Evolutionary conservation across 2,329 filamentous ascomycete genomes (phyloP), one percentile per base, ranked within the genome.

Genomic region (Aspergillus fijiensis): DNA sequence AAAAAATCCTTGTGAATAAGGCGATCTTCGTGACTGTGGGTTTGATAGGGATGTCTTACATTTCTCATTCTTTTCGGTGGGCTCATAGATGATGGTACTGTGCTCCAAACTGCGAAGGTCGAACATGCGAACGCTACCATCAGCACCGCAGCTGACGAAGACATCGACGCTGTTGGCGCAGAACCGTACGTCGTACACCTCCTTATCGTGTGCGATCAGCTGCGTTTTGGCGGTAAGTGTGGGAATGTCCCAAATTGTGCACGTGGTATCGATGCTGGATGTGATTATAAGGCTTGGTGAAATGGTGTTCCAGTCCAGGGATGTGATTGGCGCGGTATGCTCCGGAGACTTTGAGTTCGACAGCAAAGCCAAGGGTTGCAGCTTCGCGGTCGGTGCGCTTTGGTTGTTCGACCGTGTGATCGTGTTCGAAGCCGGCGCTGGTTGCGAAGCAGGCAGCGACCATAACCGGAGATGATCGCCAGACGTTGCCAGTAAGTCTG

Each of bases 231-330:
- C 95, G 0, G 95, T 99, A 63, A 99, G 82, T 1, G 95, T 97
- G 3, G 95, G 95, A 58, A 99, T 99, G 75, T 99, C 95, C 95
- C 95, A 99, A 66, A 99, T 99, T 4, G 95, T 99, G 79, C 95
- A 99, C 5, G 95, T 99, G 1, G 95, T 99, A 73, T 99, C 95
- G 71, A 99, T 99, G 75, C 93, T 98, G 3, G 93, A 97, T 1
- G 95, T 99, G 71, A 99, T 99, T 72, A 99, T 99, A 57, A 99
- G 82, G 74, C 94, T 97, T 0, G 95, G 95, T 25, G 92, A 96
- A 55, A 99, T 89, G 1, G 91, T 96, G 72, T 99, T 99, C 95
- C 95, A 99, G 75, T 99, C 95, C 51, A 99, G 83, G 16, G 93
- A 97, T 1, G 95, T 99, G 60, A 99, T 86, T 21, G 95, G 95